Evolutionary conservation across 2,329 filamentous ascomycete genomes (phyloP), one percentile per base, ranked within the genome.

Genomic region (Sporothrix variecibatus): DNA sequence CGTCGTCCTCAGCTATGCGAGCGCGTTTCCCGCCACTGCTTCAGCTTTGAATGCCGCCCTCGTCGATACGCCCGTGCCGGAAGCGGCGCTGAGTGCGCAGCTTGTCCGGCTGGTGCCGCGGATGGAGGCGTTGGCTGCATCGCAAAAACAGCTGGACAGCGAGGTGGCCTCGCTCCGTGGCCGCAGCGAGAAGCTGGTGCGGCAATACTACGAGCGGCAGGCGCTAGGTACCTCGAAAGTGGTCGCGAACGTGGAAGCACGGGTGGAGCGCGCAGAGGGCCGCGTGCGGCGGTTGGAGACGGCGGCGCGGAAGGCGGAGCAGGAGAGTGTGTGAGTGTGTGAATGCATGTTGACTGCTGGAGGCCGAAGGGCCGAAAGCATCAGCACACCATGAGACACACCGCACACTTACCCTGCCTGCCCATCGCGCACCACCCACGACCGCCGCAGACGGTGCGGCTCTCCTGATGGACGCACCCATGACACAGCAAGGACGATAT

Each of bases 151-250:
- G 20, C 91, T 94, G 81, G 85, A 82, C 53, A 85, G 86, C 67
- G 89, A 92, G 81, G 88, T 93, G 76, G 88, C 87, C 28, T 88
- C 88, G 80, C 86, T 92, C 80, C 87, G 89, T 80, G 87, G 83
- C 76, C 87, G 86, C 77, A 95, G 88, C 83, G 93, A 90, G 81
- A 81, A 81, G 76, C 83, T 88, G 31, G 82, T 94, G 75, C 87
- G 91, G 77, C 82, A 85, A 49, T 97, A 94, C 92, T 94, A 95
- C 82, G 91, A 94, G 80, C 84, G 89, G 31, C 89, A 90, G 3
- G 86, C 96, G 60, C 84, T 97, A 67, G 87, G 87, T 12, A 89
- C 89, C 77, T 91, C 91, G 0, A 88, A 90, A 77, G 87, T 88
- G 74, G 91, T 94, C 84, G 92, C 91, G 28, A 89, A 92, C 71